These are phyloP conservation scores for Polygonum maritimum DNA, from an alignment of 148 eudicot species.

Conservation along the genomic window DNA sequence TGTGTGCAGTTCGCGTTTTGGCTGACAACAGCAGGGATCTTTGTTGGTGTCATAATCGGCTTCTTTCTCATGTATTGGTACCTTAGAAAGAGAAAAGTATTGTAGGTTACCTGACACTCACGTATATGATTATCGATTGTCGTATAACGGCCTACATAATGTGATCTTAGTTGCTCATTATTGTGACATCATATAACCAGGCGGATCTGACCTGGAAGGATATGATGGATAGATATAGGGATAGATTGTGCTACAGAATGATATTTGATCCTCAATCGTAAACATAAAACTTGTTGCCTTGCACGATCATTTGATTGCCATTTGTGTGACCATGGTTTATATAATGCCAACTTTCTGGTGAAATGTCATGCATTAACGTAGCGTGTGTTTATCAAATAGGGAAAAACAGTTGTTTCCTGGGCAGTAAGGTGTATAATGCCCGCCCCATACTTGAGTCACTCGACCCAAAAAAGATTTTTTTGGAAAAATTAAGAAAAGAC, in stretches of 20 bases:
- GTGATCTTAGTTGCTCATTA: background rate
- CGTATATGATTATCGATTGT: background rate
- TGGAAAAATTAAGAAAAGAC: too few relatives aligned
- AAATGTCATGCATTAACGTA: too few relatives aligned
- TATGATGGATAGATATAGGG: background rate
- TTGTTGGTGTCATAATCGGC: slow-evolving; percentile 63
- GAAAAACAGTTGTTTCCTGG: too few relatives aligned
- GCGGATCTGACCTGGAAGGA: background rate
- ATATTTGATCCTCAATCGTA: background rate
- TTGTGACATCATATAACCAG: background rate
- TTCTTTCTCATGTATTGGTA: slow-evolving; percentile 74
- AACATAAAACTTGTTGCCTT: background rate
- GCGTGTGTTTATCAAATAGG: too few relatives aligned
- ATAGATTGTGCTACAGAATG: background rate
- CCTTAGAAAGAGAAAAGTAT: slow-evolving; percentile 70
- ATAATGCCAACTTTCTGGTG: background rate
- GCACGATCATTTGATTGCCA: background rate
- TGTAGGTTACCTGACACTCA: slow-evolving; percentile 22
- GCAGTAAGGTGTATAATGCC: too few relatives aligned
- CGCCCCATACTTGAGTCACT: too few relatives aligned
- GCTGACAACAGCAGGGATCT: slow-evolving; percentile 82
- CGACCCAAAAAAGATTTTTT: too few relatives aligned
- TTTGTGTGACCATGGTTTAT: background rate
- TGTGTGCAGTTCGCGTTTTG: slow-evolving; percentile 84
- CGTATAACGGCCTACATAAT: background rate